A percentile compares a stretch with the other conserved stretches of the same genome.
phyloP scores from a whole-genome alignment of 1,284 basidiomycete species.

The Apiotrichum laibachii region DNA sequence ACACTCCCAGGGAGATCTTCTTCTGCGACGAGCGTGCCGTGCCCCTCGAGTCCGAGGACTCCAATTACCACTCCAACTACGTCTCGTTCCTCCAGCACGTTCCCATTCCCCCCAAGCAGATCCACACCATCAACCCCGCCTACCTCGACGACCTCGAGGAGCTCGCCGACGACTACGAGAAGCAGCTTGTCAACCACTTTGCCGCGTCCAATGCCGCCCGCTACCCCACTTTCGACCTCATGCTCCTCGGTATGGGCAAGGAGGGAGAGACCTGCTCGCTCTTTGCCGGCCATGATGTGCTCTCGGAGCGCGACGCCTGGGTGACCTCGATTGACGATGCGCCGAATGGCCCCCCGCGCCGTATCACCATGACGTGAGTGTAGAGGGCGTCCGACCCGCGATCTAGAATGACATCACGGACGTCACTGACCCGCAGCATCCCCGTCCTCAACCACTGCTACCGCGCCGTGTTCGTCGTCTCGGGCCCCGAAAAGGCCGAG shows the following conservation, averaged over 20 bases:
- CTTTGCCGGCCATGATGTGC: conserved; percentile 85
- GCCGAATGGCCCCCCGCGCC: conserved; percentile 86
- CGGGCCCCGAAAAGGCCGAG: conserved; percentile 80
- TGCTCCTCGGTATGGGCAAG: conserved; percentile 87
- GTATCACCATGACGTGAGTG: conserved; percentile 74
- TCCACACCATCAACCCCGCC: conserved; percentile 80
- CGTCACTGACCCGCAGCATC: conserved; percentile 31
- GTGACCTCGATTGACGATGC: conserved; percentile 89
- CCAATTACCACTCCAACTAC: conserved; percentile 81
- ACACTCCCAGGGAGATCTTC: conserved; percentile 78
- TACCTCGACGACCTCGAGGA: conserved; percentile 73
- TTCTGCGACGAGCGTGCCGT: conserved; percentile 97
- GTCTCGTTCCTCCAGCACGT: conserved; percentile 81
- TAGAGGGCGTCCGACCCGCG: neutral
- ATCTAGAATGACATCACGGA: neutral
- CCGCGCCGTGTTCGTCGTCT: conserved; percentile 82
- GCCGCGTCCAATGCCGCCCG: conserved; percentile 83
- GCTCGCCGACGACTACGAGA: conserved; percentile 87
- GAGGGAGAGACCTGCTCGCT: conserved; percentile 96
- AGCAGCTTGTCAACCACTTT: conserved; percentile 85
- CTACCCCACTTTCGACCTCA: conserved; percentile 92
- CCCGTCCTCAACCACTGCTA: conserved; percentile 92
- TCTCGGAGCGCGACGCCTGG: conserved; percentile 85
- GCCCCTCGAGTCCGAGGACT: conserved; percentile 86
- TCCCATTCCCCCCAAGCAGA: conserved; percentile 67